Base-by-base conservation (phyloP, 2,329 filamentous ascomycete species). In the Huntiella bhutanensis region DNA sequence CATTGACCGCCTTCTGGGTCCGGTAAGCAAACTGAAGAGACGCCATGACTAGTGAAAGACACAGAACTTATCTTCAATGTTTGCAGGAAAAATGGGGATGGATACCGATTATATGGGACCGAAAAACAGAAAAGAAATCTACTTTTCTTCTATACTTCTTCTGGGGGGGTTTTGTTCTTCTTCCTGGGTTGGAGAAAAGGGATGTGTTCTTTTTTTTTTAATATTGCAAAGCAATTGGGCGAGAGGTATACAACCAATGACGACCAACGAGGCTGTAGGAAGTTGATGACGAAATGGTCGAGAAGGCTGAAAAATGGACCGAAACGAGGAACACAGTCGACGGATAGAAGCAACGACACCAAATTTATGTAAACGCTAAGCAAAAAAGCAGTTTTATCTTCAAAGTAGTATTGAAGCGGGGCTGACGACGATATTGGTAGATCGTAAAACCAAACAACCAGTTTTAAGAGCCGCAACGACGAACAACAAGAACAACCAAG, bases 11-110 rank as follows among this genome's bases (percentile, higher is more conserved):
- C 77, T 95, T 96, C 66, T 87, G 82, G 64, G 91, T 95, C 68
- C 91, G 85, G 73, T 82, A 94, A 66, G 85, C 84, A 77, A 95
- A 82, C 77, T 95, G 88, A 68, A 88, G 81, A 60, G 83, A 78
- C 71, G 84, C 82, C 86, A 94, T 95, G 75, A 78, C 82, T 86
- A 86, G 75, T 78, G 60, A 85, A 86, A 86, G 81, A 71, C 80
- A 85, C 82, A 82, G 78, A 58, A 55, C 50, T 52, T 56, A 56
- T 55, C 40, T 48, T 43, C 37, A 13, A 36, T 16, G 22, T 8
- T 38, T 15, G 22, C 38, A n/a, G 13, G 43, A 39, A 32, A 43
- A 28, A 39, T 34, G 17, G 32, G 35, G 13, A 33, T 32, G 19
- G 41, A 36, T 43, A 7, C 8, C 10, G 33, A 28, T 28, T 13